Conservation (phyloP, 352 stramenopile genomes). For the Phytophthora capsici region DNA sequence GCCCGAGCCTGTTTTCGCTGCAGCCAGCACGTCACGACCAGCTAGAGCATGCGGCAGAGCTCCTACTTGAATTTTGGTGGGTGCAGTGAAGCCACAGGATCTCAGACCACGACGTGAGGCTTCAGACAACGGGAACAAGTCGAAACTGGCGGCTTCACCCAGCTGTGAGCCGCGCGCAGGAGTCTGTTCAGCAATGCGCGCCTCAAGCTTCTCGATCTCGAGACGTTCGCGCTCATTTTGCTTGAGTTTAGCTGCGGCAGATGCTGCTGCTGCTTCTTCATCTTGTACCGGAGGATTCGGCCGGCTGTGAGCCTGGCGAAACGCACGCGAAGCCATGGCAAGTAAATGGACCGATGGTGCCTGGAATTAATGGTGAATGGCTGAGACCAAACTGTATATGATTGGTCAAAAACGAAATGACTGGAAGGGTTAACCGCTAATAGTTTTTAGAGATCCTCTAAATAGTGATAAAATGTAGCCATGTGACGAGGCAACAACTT, state of each 20-base stretch:
- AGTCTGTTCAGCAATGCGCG: constrained; percentile 71
- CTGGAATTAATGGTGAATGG: constrained; percentile 20
- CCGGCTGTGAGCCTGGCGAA: constrained; percentile 35
- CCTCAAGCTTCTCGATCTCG: constrained; percentile 72
- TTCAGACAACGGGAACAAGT: constrained; percentile 85
- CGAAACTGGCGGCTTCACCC: constrained; percentile 77
- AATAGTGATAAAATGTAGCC: constrained; percentile 8
- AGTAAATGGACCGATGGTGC: neutral
- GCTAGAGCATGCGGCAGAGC: constrained; percentile 88
- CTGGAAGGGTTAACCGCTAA: neutral
- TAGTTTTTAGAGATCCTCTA: too few species aligned
- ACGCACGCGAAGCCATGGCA: constrained; percentile 41
- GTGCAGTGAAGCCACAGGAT: constrained; percentile 82
- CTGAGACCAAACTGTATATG: constrained; percentile 19
- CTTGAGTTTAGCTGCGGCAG: constrained; percentile 58
- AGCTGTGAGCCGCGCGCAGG: constrained; percentile 84
- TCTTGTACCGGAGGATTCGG: constrained; percentile 14
- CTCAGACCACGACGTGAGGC: constrained; percentile 74
- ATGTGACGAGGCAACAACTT: constrained; percentile 38
- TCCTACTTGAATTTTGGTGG: constrained; percentile 91
- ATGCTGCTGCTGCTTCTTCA: constrained; percentile 23
- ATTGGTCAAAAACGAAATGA: too few species aligned
- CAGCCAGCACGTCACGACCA: constrained; percentile 91
- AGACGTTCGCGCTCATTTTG: constrained; percentile 75
- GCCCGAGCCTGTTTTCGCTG: constrained; percentile 93